Evolutionary conservation across 129 eudicot genomes (phyloP).

Genomic region (Artemisia argyi): DNA sequence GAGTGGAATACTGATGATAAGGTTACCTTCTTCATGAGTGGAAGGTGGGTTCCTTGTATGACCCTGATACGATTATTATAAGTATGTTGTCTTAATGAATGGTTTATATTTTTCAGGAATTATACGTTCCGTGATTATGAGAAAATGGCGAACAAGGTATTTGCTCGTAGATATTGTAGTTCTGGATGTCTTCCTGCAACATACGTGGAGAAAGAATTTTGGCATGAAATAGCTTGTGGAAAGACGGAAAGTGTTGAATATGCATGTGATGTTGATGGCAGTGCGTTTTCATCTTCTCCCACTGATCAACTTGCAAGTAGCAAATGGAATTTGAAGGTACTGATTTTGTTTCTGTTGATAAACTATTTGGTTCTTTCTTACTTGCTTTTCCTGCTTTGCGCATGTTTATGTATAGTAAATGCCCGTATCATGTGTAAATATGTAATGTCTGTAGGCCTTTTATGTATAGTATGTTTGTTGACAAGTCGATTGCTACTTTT

Average conservation of each 20-base stretch:
- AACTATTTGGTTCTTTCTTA: background rate
- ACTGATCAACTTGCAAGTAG: constrained; percentile 89
- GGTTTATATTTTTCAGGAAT: constrained; percentile 59
- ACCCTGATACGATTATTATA: background rate
- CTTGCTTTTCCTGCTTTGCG: background rate
- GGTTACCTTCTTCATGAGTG: constrained; percentile 97
- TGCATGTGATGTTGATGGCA: constrained; percentile 99
- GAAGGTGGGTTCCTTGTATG: constrained; percentile 59
- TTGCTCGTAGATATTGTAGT: constrained; percentile 87
- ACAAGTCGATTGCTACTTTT: too few relatives aligned
- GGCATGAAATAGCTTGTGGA: constrained; percentile 93
- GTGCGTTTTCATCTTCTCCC: constrained; percentile 97
- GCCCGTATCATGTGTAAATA: background rate
- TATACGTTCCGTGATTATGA: constrained; percentile 94
- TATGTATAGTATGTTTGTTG: background rate
- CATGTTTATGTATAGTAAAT: background rate
- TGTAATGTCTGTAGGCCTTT: too few relatives aligned
- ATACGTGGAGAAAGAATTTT: constrained; percentile 93
- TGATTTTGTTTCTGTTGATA: constrained; percentile 18
- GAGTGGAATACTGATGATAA: constrained; percentile 95
- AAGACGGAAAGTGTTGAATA: constrained; percentile 93
- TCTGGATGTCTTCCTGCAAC: constrained; percentile 89
- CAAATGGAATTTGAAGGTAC: constrained; percentile 97
- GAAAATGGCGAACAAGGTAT: constrained; percentile 99
- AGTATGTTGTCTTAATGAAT: constrained; percentile 9